Conservation (phyloP, 2,329 filamentous ascomycete species). For the Nemania diffusa region DNA sequence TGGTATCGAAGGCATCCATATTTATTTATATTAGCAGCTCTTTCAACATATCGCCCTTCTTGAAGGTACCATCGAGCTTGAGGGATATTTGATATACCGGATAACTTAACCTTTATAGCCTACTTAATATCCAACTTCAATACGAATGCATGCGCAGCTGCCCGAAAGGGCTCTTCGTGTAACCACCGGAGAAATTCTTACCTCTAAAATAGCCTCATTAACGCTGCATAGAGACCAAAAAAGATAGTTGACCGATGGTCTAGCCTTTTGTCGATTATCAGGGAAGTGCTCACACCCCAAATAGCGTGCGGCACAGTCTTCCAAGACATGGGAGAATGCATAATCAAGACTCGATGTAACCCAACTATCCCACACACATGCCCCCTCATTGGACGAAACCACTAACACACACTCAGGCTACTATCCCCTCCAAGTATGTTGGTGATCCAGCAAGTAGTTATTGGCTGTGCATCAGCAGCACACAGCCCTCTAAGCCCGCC, state of each 20-base stretch:
- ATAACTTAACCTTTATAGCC: background rate
- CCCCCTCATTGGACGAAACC: constrained; percentile 22
- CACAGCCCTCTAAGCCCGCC: constrained; percentile 18
- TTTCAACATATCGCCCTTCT: no score
- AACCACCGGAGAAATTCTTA: background rate
- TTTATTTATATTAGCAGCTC: background rate
- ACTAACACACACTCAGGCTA: constrained; percentile 7
- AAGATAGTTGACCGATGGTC: constrained; percentile 27
- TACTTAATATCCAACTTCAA: background rate
- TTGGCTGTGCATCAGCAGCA: constrained; percentile 12
- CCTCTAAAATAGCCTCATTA: constrained; percentile 1
- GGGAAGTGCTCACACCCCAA: background rate
- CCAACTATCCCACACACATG: constrained; percentile 18
- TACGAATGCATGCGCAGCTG: background rate
- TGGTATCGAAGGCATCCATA: background rate
- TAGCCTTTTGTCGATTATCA: constrained; percentile 29
- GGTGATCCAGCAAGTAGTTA: background rate
- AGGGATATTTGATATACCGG: no score
- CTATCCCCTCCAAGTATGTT: constrained; percentile 7
- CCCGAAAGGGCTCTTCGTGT: background rate
- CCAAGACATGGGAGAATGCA: constrained; percentile 18
- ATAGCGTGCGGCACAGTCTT: constrained; percentile 23
- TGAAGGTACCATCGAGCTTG: no score
- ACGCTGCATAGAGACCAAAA: constrained; percentile 19
- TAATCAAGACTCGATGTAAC: constrained; percentile 25